These are phyloP conservation scores for Austroboletus olivaceoglutinosus DNA, from an alignment of 1,284 basidiomycete genomes.

Conservation along the genomic window DNA sequence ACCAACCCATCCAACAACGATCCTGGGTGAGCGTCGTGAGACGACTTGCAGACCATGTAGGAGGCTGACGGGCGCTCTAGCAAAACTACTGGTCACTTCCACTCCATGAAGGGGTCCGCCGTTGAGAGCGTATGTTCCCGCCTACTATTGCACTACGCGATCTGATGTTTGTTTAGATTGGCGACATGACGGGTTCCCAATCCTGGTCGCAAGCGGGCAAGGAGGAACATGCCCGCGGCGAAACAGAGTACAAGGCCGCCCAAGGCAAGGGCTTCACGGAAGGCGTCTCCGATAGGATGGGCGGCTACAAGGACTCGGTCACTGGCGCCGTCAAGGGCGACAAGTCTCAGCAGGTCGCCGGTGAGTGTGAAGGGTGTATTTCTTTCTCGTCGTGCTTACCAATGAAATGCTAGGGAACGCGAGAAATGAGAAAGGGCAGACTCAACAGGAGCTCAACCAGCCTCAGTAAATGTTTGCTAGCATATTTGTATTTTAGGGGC, in stretches of 20 bases:
- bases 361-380: conserved; percentile 34
- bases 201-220: conserved; percentile 56
- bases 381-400: neutral
- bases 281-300: conserved; percentile 55
- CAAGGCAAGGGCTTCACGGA: conserved; percentile 56
- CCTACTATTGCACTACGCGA: too few species aligned
- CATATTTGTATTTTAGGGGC: neutral
- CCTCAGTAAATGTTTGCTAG: conserved; percentile 17
- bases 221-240: conserved; percentile 65
- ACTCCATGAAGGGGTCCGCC: conserved; percentile 58
- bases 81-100: conserved; percentile 63
- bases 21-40: conserved; percentile 24
- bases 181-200: conserved; percentile 47
- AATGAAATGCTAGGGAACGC: conserved; percentile 42
- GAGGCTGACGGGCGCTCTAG: conserved; percentile 29
- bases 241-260: conserved; percentile 57
- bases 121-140: conserved; percentile 49
- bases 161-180: conserved; percentile 34
- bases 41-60: too few species aligned
- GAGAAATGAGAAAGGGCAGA: conserved; percentile 58
- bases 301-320: conserved; percentile 67
- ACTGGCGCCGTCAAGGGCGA: conserved; percentile 67
- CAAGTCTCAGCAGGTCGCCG: conserved; percentile 55
- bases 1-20: conserved; percentile 22
- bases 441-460: conserved; percentile 54